Percentiles rank a stretch among this genome's conserved stretches.
These are phyloP conservation scores for Phaseolus coccineus DNA, from an alignment of 331 rosid species.

Conservation along the genomic window DNA sequence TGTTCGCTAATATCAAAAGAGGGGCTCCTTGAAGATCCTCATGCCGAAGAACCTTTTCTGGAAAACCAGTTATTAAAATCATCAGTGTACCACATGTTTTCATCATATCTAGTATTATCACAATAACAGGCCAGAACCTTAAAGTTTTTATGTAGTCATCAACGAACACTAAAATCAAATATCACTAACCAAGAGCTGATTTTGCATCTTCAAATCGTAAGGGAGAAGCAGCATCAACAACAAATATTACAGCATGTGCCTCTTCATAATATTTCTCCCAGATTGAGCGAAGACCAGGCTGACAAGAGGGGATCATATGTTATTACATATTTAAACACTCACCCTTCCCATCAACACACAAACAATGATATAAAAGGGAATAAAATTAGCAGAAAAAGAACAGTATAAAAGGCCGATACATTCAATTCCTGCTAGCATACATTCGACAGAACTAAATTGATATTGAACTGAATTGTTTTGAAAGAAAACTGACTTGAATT, in stretches of 20 bases:
- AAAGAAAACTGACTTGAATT: no score
- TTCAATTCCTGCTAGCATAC: conserved; percentile 27
- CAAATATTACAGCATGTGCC: conserved; percentile 91
- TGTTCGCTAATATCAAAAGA: conserved; percentile 88
- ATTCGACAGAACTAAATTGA: no score
- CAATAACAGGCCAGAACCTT: conserved; percentile 36
- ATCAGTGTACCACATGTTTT: conserved; percentile 19
- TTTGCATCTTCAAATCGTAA: conserved; percentile 93
- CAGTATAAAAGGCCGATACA: conserved; percentile 20
- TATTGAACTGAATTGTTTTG: no score
- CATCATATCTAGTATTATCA: conserved; percentile 22
- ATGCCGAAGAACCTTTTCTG: conserved; percentile 93
- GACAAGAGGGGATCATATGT: conserved; percentile 44
- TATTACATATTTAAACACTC: conserved; percentile 27
- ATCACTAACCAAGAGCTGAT: conserved; percentile 92
- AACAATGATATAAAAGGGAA: conserved; percentile 21
- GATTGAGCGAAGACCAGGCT: conserved; percentile 97
- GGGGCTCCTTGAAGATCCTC: conserved; percentile 99
- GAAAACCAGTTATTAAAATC: conserved; percentile 40
- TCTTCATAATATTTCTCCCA: conserved; percentile 99
- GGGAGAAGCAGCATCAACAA: conserved; percentile 86
- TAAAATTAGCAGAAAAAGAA: not conserved
- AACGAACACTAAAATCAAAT: conserved; percentile 37
- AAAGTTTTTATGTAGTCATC: conserved; percentile 19
- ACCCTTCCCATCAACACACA: conserved; percentile 11